Evolutionary conservation across 345 rosid species (phyloP).

Genomic region (Iberis pinnata): DNA sequence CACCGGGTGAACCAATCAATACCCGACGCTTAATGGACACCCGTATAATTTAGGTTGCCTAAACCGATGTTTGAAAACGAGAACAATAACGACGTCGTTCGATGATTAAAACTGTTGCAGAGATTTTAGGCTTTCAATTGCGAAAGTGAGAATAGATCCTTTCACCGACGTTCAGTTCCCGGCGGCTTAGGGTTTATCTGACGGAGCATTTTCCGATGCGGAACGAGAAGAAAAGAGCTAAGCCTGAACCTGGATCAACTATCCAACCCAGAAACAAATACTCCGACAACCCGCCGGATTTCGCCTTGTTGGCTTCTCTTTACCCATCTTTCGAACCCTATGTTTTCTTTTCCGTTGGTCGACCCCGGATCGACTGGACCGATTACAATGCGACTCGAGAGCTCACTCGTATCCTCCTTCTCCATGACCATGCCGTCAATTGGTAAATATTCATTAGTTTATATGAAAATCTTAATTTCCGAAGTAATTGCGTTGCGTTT

Average conservation of each 20-base stretch:
- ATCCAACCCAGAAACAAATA: conserved; percentile 61
- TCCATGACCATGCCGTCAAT: conserved; percentile 49
- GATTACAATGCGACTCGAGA: conserved; percentile 82
- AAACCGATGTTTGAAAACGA: no score
- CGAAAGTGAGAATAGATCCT: no score
- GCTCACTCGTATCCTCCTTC: conserved; percentile 72
- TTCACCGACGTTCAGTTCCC: no score
- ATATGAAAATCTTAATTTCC: no score
- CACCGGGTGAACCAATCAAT: no score
- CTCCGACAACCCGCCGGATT: conserved; percentile 74
- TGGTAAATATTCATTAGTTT: no score
- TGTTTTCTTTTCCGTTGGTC: conserved; percentile 52
- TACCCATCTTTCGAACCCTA: conserved; percentile 67
- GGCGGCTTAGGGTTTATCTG: no score
- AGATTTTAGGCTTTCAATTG: no score
- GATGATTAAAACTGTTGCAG: no score
- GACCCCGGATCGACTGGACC: conserved; percentile 80
- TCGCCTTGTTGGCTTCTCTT: conserved; percentile 56
- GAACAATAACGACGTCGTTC: no score
- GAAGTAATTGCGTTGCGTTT: neutral
- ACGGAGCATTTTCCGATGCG: conserved; percentile 30
- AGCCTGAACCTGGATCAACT: conserved; percentile 44
- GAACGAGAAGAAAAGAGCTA: conserved; percentile 45
- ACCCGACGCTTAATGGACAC: no score
- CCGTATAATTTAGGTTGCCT: no score